Evolutionary conservation across 768 basidiomycete species (phyloP).

Genomic region (Boletellus sp.): DNA sequence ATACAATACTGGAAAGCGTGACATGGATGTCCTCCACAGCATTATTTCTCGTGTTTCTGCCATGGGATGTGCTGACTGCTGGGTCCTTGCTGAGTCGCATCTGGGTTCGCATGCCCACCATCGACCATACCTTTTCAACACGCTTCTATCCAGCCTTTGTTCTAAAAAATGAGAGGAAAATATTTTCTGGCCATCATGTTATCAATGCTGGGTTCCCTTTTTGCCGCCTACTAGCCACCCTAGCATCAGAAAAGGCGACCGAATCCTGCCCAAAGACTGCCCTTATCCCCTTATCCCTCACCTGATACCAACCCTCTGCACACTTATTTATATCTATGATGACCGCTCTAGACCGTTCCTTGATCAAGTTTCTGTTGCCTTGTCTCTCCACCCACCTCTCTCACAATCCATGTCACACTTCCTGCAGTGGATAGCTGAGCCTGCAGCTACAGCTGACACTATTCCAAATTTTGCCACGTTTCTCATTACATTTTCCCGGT

Average conservation of each 20-base stretch:
- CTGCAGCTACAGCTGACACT: background rate
- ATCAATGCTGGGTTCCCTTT: constrained; percentile 8
- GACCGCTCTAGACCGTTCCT: no score
- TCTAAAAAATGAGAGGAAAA: background rate
- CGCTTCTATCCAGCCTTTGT: background rate
- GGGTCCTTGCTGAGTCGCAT: no score
- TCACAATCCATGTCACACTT: background rate
- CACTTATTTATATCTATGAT: no score
- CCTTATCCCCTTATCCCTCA: no score
- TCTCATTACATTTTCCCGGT: background rate
- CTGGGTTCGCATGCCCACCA: no score
- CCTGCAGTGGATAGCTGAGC: background rate
- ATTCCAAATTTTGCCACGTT: background rate
- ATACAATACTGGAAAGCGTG: background rate
- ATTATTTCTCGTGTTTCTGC: background rate
- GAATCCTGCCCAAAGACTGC: no score
- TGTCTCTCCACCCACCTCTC: no score
- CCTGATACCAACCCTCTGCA: no score
- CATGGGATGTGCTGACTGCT: background rate
- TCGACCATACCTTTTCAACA: background rate
- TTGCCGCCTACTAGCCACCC: constrained; percentile 6
- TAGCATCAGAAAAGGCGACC: background rate
- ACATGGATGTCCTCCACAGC: background rate
- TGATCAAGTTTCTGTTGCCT: no score
- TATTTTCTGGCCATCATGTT: constrained; percentile 2